Evolutionary conservation across 2,329 filamentous ascomycete species (phyloP).

Genomic region (Ceratocystis alfenasii): DNA sequence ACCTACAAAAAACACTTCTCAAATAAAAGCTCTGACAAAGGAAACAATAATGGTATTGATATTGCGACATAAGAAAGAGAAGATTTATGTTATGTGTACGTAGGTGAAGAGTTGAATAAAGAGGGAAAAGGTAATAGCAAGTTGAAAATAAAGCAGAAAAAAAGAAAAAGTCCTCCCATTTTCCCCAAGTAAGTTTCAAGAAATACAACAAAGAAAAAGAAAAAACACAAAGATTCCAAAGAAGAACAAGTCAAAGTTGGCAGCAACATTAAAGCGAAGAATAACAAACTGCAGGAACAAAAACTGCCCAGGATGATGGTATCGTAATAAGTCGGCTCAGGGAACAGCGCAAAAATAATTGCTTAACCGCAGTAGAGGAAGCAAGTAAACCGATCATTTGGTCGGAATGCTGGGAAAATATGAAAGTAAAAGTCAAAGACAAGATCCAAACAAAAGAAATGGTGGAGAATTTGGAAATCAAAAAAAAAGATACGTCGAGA

Average conservation of each 20-base stretch:
- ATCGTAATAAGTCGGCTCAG: neutral
- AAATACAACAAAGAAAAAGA: neutral
- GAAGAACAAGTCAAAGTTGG: neutral
- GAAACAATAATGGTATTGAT: neutral
- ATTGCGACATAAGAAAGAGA: slow-evolving; percentile 6
- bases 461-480: neutral
- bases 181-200: neutral
- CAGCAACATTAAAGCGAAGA: neutral
- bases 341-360: neutral
- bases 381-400: neutral
- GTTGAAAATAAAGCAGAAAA: neutral
- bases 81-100: neutral
- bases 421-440: neutral
- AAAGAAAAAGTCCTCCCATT: slow-evolving; percentile 2
- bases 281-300: neutral
- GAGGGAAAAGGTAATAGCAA: neutral
- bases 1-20: neutral
- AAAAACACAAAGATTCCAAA: neutral
- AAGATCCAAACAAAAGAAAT: slow-evolving; percentile 2
- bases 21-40: neutral
- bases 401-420: neutral
- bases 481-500: neutral
- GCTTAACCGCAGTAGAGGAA: neutral
- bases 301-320: neutral
- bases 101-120: neutral